Evolutionary conservation across 306 rosid genomes (phyloP).

Genomic region (Malus sieversii): DNA sequence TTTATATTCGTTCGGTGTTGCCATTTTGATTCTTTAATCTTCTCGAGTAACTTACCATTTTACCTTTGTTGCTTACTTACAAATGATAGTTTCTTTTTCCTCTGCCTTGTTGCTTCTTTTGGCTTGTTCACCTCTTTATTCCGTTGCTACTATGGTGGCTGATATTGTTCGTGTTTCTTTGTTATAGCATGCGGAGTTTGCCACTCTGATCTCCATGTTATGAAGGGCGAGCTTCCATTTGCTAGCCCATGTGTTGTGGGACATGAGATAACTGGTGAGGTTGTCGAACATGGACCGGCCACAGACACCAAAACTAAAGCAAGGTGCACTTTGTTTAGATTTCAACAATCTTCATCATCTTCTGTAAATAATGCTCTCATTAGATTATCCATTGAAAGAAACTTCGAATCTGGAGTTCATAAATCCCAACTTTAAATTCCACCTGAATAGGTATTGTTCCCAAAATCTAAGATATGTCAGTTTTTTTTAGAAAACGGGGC

Average conservation of each 20-base stretch:
- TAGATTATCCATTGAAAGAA: neutral
- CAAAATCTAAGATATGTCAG: neutral
- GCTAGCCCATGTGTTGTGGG: conserved; percentile 78
- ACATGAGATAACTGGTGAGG: conserved; percentile 92
- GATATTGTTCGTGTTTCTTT: conserved; percentile 6
- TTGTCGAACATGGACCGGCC: conserved; percentile 62
- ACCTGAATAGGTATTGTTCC: neutral
- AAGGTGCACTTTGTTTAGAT: conserved; percentile 38
- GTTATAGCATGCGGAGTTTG: conserved; percentile 90
- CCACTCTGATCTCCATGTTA: conserved; percentile 93
- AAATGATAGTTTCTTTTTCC: neutral
- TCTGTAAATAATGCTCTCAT: neutral
- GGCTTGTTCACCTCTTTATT: neutral
- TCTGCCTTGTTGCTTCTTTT: neutral
- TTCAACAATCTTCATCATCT: neutral
- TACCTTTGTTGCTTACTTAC: neutral
- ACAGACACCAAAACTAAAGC: conserved; percentile 39
- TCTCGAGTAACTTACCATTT: neutral
- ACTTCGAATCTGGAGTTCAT: neutral
- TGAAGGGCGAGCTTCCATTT: conserved; percentile 89
- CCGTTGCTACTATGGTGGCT: neutral
- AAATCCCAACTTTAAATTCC: neutral
- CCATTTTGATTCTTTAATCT: neutral
- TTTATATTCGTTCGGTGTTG: neutral
- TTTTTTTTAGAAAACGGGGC: neutral